Conservation (phyloP, 306 rosid species). For the Heteromeles arbutifolia region DNA sequence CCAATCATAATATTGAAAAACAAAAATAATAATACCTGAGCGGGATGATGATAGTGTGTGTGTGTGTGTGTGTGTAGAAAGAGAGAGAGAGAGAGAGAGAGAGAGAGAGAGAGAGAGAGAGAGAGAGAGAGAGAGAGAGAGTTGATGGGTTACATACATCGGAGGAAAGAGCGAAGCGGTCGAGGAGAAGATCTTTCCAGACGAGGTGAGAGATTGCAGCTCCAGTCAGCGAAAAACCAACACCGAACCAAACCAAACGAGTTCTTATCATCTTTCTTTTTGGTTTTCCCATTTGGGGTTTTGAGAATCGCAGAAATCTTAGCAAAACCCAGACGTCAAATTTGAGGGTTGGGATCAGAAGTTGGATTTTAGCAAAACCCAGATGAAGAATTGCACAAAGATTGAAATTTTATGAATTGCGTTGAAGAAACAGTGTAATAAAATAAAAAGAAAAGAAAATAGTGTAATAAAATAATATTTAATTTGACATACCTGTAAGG, state of each 20-base stretch:
- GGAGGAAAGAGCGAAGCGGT: slow-evolving; percentile 25
- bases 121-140: background rate
- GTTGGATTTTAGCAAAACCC: no score
- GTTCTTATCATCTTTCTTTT: slow-evolving; percentile 24
- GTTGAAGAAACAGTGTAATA: no score
- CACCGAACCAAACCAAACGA: slow-evolving; percentile 32
- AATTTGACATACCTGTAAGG: no score
- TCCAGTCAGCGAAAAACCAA: slow-evolving; percentile 28
- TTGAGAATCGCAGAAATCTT: background rate
- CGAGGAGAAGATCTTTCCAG: slow-evolving; percentile 24
- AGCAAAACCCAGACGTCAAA: no score
- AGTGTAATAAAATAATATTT: no score
- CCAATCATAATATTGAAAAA: background rate
- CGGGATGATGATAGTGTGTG: background rate
- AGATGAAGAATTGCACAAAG: no score
- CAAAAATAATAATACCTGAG: slow-evolving; percentile 7
- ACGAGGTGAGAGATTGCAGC: slow-evolving; percentile 36
- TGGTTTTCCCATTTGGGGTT: background rate
- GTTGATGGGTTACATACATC: slow-evolving; percentile 14
- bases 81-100: background rate
- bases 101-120: background rate
- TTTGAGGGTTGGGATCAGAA: no score
- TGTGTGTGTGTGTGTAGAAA: no score
- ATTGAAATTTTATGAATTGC: no score
- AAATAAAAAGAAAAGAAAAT: no score